Evolutionary conservation across 139 green algal genomes (phyloP).

Genomic region (Raphidocelis subcapitata): DNA sequence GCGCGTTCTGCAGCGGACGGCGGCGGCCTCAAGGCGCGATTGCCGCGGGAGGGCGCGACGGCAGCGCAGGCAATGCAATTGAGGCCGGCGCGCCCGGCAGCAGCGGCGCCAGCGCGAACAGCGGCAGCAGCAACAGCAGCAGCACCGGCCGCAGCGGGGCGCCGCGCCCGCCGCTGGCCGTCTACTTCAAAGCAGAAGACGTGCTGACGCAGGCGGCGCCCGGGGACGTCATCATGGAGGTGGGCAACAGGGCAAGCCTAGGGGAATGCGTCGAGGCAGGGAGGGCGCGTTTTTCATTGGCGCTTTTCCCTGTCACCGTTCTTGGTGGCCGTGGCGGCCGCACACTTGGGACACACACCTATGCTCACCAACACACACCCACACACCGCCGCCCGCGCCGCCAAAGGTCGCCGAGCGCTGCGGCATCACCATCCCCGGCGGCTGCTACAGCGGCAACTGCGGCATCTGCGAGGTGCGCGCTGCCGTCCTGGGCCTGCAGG

Average conservation of each 20-base stretch:
- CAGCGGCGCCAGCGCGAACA: too few relatives aligned
- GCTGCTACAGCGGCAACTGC: conserved; percentile 4
- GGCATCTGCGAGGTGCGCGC: not conserved
- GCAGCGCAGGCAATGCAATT: too few relatives aligned
- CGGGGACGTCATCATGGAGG: conserved; percentile 9
- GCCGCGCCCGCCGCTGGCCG: not conserved
- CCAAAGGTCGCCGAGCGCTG: not conserved
- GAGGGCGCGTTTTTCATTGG: not conserved
- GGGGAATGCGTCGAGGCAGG: not conserved
- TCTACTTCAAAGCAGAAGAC: not conserved
- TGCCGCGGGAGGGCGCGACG: not conserved
- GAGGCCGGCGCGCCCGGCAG: not conserved
- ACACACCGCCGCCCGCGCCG: not conserved
- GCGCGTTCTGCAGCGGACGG: too few relatives aligned
- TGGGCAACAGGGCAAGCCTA: not conserved
- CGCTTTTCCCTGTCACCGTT: not conserved
- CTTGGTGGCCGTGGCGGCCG: not conserved
- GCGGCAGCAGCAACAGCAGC: too few relatives aligned
- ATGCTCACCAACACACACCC: not conserved
- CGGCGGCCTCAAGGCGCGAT: not conserved
- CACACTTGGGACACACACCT: not conserved
- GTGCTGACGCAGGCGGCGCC: conserved; percentile 13
- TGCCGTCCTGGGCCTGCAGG: too few relatives aligned
- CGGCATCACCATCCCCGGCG: not conserved
- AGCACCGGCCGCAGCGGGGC: too few relatives aligned